These are phyloP conservation scores for Neofusicoccum cordaticola DNA, from an alignment of 2,329 filamentous ascomycete species.

Conservation along the genomic window DNA sequence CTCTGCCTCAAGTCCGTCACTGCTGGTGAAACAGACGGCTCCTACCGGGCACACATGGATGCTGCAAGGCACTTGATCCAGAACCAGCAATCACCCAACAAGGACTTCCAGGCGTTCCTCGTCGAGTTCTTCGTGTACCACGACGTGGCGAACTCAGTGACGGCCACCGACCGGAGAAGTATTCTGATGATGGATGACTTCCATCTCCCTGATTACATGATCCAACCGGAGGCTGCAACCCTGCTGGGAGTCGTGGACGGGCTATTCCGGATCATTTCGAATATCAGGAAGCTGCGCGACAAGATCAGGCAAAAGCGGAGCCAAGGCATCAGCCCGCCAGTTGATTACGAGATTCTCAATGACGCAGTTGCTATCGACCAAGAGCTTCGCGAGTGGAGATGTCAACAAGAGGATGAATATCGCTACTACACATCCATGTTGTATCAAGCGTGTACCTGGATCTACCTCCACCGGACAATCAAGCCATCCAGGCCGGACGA, in stretches of 20 bases:
- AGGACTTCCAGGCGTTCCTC: constrained; percentile 69
- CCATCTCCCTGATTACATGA: constrained; percentile 53
- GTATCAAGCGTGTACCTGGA: constrained; percentile 62
- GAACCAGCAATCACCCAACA: constrained; percentile 57
- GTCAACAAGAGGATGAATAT: constrained; percentile 52
- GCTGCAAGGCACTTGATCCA: constrained; percentile 72
- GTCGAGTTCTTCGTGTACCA: constrained; percentile 84
- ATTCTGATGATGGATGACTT: constrained; percentile 54
- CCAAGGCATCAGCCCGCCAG: constrained; percentile 60
- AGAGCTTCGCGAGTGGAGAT: constrained; percentile 71
- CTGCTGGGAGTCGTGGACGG: constrained; percentile 80
- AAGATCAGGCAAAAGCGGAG: constrained; percentile 67
- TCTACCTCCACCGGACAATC: constrained; percentile 62
- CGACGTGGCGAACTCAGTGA: constrained; percentile 58
- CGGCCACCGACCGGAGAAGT: constrained; percentile 52
- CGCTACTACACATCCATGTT: constrained; percentile 58
- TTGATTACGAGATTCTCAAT: constrained; percentile 71
- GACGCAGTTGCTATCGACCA: constrained; percentile 73
- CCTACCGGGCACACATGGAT: constrained; percentile 76
- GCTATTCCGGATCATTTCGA: constrained; percentile 72
- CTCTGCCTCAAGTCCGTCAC: constrained; percentile 60
- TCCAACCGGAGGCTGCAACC: constrained; percentile 55
- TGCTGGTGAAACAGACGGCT: constrained; percentile 60
- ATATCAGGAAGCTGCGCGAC: constrained; percentile 75
- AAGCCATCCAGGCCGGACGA: constrained; percentile 54